Conservation (phyloP, 2,329 filamentous ascomycete species). For the Colletotrichum musae region DNA sequence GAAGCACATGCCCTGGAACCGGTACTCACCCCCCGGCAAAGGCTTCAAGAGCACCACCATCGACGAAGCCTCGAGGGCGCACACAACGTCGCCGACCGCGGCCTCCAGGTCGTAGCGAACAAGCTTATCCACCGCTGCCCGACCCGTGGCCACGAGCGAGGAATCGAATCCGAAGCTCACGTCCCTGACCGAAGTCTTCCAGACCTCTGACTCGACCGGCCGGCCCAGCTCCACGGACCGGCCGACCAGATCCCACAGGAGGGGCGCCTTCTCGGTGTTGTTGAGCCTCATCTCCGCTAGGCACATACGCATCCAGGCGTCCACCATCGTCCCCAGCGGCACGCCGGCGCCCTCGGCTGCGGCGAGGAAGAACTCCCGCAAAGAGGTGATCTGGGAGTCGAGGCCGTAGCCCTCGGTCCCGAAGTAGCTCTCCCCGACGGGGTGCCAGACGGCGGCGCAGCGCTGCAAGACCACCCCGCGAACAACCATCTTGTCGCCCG, state of each 20-base stretch:
- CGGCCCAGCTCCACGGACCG: background rate
- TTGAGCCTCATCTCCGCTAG: background rate
- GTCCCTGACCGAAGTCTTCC: background rate
- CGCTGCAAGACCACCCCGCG: background rate
- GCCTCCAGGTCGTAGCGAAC: background rate
- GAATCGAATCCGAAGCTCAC: background rate
- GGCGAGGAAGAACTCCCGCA: background rate
- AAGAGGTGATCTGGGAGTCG: accelerated
- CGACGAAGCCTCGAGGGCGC: background rate
- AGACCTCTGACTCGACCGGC: background rate
- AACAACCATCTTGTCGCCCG: background rate
- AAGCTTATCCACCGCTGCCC: background rate
- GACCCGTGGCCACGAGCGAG: background rate
- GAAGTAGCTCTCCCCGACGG: background rate
- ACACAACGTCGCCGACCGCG: background rate
- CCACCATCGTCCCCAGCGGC: background rate
- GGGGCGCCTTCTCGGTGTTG: background rate
- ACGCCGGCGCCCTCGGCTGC: background rate
- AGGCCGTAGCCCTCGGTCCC: background rate
- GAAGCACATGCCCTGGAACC: background rate
- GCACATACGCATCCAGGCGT: background rate
- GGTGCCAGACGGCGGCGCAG: background rate
- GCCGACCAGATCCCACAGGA: background rate
- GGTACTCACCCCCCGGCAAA: background rate
- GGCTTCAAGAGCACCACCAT: background rate